Base-by-base conservation (phyloP, 202 grass and related monocot species). In the Elaeis oleifera region DNA sequence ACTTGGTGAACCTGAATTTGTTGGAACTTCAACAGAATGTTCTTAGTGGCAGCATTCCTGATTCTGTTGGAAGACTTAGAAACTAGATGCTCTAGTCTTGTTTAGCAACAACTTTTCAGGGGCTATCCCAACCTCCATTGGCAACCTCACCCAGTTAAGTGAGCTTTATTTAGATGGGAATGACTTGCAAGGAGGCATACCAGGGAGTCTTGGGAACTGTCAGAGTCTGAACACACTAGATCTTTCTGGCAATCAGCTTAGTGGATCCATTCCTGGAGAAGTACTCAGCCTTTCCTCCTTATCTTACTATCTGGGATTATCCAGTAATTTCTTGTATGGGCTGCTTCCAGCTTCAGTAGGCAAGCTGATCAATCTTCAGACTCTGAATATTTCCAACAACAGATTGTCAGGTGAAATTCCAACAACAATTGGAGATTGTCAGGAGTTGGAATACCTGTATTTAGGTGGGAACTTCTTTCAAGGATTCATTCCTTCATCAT, bases 401-500 rank as follows among this genome's bases (percentile, higher is more conserved):
- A 23, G 4, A 4, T 0, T 87, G 3, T 64, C 79, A 0, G 75
- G 75, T 14, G 4, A 57, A 22, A 79, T 79, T 15, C 75, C 71
- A 4, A 68, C 56, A 11, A 55, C 66, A 3, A 64, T 87, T 8
- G 66, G 71, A 3, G 19, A 44, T 0, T 78, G 72, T 18, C 44
- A 24, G 4, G 32, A 56, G 1, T 44, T 84, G 52, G 60, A 75
- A 23, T 27, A 21, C 1, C 56, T 80, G 6, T 61, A 66, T 60
- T 71, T 90, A 13, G 50, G 49, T 13, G 7, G 3, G 1, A 88
- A 88, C 17, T 24, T 65, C 7, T 20, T 88, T 4, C 22, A 28
- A 16, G 85, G 85, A 58, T 56, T 20, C 9, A 80, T 84, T 19
- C 85, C 85, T 44, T 13, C 18, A 5, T 63, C 80, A 3, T 58